Evolutionary conservation across 2,329 filamentous ascomycete genomes (phyloP).

Genomic region (Cephalotrichum gorgonifer): DNA sequence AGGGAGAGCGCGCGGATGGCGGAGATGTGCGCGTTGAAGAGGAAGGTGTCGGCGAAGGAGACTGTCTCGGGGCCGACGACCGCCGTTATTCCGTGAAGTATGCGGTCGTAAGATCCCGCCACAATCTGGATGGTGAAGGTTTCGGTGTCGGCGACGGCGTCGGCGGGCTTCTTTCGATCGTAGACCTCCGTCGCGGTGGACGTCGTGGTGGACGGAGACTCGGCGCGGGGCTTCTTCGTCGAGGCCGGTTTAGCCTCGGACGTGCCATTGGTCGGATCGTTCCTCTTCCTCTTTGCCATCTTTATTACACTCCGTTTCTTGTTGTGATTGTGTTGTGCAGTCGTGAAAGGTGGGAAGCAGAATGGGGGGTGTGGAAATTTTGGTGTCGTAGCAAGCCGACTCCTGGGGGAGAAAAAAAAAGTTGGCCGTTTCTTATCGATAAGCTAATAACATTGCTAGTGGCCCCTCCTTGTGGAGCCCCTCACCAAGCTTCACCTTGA

Average conservation of each 20-base stretch:
- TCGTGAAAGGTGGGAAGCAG: not conserved
- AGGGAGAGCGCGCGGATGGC: conserved; percentile 83
- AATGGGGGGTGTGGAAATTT: conserved; percentile 3
- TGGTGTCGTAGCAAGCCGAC: not conserved
- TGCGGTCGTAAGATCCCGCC: conserved; percentile 85
- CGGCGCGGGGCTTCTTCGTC: conserved; percentile 1
- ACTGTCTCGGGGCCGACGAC: conserved; percentile 40
- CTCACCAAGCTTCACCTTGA: conserved; percentile 3
- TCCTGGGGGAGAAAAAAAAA: conserved; percentile 1
- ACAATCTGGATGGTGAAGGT: conserved; percentile 72
- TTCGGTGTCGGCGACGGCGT: conserved; percentile 2
- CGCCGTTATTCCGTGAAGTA: conserved; percentile 84
- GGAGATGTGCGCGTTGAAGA: conserved; percentile 88
- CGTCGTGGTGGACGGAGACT: conserved; percentile 4
- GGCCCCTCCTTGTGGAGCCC: not conserved
- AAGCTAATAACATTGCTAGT: conserved; percentile 3
- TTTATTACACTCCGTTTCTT: not conserved
- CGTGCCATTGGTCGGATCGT: conserved; percentile 18
- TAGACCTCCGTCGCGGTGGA: not conserved
- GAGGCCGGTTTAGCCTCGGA: conserved; percentile 12
- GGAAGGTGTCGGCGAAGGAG: conserved; percentile 81
- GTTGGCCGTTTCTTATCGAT: conserved; percentile 10
- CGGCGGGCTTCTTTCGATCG: not conserved
- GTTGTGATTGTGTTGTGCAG: not conserved
- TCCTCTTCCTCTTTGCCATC: conserved; percentile 42